phyloP scores from a whole-genome alignment of 345 rosid genomes.

The Physaria fendleri region DNA sequence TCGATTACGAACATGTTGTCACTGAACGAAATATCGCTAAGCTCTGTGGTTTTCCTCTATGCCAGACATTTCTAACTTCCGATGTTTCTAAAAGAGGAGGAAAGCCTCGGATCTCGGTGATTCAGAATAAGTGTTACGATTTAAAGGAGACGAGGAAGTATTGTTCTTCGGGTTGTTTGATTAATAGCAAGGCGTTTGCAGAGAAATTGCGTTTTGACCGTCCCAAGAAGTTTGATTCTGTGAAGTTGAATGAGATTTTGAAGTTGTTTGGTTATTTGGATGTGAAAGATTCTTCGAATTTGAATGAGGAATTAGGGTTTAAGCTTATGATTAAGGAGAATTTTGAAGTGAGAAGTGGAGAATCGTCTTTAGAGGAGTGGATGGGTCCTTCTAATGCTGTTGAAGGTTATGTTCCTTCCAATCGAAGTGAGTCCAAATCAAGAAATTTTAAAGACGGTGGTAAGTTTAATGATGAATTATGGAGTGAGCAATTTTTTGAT shows the following conservation, averaged over 20 bases:
- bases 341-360: slow-evolving; percentile 28
- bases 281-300: slow-evolving; percentile 12
- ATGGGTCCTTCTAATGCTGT: slow-evolving; percentile 72
- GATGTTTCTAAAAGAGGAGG: slow-evolving; percentile 51
- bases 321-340: slow-evolving; percentile 57
- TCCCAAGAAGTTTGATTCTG: slow-evolving; percentile 34
- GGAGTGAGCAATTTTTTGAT: neutral
- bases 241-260: slow-evolving; percentile 42
- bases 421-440: slow-evolving; percentile 21
- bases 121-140: slow-evolving; percentile 70
- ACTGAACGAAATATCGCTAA: slow-evolving; percentile 53
- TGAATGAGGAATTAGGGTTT: slow-evolving; percentile 39
- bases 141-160: slow-evolving; percentile 49
- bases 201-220: slow-evolving; percentile 59
- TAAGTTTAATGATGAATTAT: slow-evolving; percentile 6
- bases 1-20: slow-evolving; percentile 69
- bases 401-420: slow-evolving; percentile 77
- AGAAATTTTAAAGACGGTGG: slow-evolving; percentile 43
- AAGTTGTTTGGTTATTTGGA: slow-evolving; percentile 36
- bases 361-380: slow-evolving; percentile 39
- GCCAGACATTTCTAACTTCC: slow-evolving; percentile 39
- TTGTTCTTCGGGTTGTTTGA: slow-evolving; percentile 60
- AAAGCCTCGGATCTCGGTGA: slow-evolving; percentile 55
- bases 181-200: slow-evolving; percentile 46
- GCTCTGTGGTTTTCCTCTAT: slow-evolving; percentile 73